phyloP scores from a whole-genome alignment of 768 basidiomycete species.

The Phylloporus scabripes region DNA sequence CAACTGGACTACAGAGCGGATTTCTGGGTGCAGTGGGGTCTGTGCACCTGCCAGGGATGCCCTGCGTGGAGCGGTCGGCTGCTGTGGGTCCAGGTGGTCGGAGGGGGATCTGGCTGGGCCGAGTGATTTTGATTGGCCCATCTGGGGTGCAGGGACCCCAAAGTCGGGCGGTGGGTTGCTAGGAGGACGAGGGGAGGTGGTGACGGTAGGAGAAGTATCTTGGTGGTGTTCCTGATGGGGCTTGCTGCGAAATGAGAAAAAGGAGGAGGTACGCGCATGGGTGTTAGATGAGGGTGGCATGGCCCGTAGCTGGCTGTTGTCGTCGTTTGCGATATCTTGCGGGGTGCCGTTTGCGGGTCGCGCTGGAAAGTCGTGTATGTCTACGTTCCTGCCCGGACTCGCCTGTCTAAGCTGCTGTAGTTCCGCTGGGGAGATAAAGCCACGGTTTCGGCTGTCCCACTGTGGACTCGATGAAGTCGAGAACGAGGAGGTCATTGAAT shows the following conservation, averaged over 20 bases:
- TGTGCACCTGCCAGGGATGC: slow-evolving; percentile 14
- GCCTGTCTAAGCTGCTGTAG: slow-evolving; percentile 32
- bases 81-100: slow-evolving; percentile 24
- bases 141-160: slow-evolving; percentile 23
- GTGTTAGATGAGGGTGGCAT: slow-evolving; percentile 23
- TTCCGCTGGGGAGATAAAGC: slow-evolving; percentile 31
- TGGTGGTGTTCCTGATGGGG: slow-evolving; percentile 18
- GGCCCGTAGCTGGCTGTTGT: slow-evolving; percentile 23
- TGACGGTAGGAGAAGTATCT: slow-evolving; percentile 15
- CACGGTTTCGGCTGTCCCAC: slow-evolving; percentile 32
- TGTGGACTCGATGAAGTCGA: slow-evolving; percentile 29
- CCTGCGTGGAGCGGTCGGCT: slow-evolving; percentile 12
- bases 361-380: slow-evolving; percentile 33
- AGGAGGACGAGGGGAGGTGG: slow-evolving; percentile 9
- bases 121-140: slow-evolving; percentile 31
- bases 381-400: slow-evolving; percentile 25
- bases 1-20: slow-evolving; percentile 70
- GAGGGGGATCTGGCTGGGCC: slow-evolving; percentile 23
- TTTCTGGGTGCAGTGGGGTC: slow-evolving; percentile 64
- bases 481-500: slow-evolving; percentile 15
- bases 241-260: slow-evolving; percentile 56
- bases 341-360: slow-evolving; percentile 18
- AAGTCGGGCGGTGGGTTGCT: slow-evolving; percentile 20
- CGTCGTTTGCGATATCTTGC: slow-evolving; percentile 17
- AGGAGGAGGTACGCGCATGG: slow-evolving; percentile 56